Conservation (phyloP, 75 land plant genomes). For the Cryptomeria japonica region DNA sequence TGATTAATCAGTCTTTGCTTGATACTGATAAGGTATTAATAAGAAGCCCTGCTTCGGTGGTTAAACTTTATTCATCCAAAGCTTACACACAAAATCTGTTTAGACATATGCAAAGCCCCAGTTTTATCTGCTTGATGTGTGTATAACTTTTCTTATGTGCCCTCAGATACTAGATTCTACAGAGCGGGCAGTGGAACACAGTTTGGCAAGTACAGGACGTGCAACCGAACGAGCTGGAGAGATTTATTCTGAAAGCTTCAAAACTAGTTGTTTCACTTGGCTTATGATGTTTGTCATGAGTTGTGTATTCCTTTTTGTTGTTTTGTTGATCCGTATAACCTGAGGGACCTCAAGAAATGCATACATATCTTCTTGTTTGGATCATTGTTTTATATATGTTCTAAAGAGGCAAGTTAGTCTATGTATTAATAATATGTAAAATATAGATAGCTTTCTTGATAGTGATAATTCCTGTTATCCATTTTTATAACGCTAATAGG, state of each 20-base stretch:
- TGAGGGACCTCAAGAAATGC: slow-evolving; percentile 17
- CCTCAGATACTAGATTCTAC: slow-evolving; percentile 85
- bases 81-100: not conserved
- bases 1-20: slow-evolving; percentile 71
- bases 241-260: slow-evolving; percentile 60
- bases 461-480: not conserved
- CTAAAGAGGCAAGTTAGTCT: not conserved
- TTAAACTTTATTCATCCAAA: not conserved
- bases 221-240: slow-evolving; percentile 60
- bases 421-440: not conserved
- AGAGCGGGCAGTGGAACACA: slow-evolving; percentile 83
- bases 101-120: not conserved
- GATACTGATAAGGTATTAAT: slow-evolving; percentile 65
- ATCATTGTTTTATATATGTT: not conserved
- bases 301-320: slow-evolving; percentile 79
- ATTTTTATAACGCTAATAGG: not conserved
- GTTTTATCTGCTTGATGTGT: not conserved
- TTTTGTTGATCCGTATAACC: slow-evolving; percentile 83
- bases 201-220: slow-evolving; percentile 78
- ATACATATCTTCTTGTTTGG: not conserved
- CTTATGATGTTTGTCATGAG: slow-evolving; percentile 76
- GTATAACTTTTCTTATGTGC: not conserved
- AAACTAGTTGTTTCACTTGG: slow-evolving; percentile 90
- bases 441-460: not conserved
- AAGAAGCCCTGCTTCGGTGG: not conserved